These are phyloP conservation scores for Physcomitrium patens DNA, from an alignment of 225 moss, liverwort and hornwort species.

Conservation along the genomic window DNA sequence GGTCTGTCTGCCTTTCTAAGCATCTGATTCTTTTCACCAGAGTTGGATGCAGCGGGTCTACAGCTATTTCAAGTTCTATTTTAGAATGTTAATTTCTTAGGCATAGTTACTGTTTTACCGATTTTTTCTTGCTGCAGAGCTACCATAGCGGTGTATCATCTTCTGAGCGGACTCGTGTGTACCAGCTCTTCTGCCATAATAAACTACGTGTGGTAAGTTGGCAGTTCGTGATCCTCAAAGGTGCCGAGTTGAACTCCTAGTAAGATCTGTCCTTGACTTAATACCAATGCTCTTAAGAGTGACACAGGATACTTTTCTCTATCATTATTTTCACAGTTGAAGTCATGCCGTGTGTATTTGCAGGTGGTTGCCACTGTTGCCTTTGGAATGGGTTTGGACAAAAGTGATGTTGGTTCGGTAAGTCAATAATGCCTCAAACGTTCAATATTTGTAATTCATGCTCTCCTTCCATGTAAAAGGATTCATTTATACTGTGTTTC, in stretches of 20 bases:
- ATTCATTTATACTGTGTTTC: background rate
- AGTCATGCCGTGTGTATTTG: constrained; percentile 21
- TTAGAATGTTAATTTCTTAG: background rate
- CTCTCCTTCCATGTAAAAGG: background rate
- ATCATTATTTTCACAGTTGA: constrained; percentile 4
- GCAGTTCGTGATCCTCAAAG: constrained; percentile 5
- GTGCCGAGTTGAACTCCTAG: background rate
- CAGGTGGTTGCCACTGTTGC: constrained; percentile 98
- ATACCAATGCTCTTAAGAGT: background rate
- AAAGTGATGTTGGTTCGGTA: constrained; percentile 89
- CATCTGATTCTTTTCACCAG: background rate
- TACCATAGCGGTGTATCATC: constrained; percentile 78
- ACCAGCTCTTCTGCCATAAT: constrained; percentile 74
- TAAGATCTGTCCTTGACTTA: background rate
- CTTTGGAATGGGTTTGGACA: constrained; percentile 98
- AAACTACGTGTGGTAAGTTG: constrained; percentile 85
- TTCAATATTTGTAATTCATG: no score
- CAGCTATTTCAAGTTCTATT: background rate
- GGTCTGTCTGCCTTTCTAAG: constrained; percentile 48
- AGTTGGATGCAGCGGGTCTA: background rate
- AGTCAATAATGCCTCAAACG: constrained; percentile 23
- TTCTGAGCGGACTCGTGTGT: constrained; percentile 70
- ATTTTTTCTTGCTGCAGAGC: constrained; percentile 58
- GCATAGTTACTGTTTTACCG: background rate
- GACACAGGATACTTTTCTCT: background rate